Base-by-base conservation (phyloP, 2,329 filamentous ascomycete species). In the Basipetospora chlamydospora region DNA sequence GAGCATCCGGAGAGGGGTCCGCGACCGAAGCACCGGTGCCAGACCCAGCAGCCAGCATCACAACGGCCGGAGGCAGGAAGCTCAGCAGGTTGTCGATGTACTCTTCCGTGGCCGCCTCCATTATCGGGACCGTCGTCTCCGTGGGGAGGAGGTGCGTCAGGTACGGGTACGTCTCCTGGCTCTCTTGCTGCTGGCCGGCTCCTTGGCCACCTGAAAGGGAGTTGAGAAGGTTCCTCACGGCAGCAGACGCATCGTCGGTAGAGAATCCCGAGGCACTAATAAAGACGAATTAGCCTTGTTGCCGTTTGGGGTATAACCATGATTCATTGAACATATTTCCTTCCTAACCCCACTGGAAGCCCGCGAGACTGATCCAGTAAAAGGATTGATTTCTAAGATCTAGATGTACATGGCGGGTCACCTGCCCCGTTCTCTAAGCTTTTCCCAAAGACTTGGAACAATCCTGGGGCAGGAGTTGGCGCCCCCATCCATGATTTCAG, bases 181-280 rank as follows among this genome's bases (percentile, higher is more conserved):
- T 45, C 12, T 45, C 43, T 33, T 52, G 49, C 30, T 53, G 49
- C 41, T 50, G 53, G 37, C 60, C 50, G 33, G 59, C 44, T 33
- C 57, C 55, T 20, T 63, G 55, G 22, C 65, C 64, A 41, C 74
- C 70, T 50, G 77, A 73, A 43, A 96, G 65, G 4, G 88, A 94
- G 42, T 80, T 74, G 48, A 96, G 70, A 55, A 98, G 87, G 58
- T 88, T 87, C 52, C 85, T 81, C 45, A 96, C 84, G 42, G 83
- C 75, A 28, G 75, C 70, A 39, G 79, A 77, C 49, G 86, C 77
- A 59, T 93, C 80, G 41, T 68, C 61, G 44, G 65, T 63, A 41
- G 68, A 65, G 47, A 11, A 37, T 30, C 70, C 66, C 44, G 67
- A 61, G 49, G 66, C 71, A 63, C 77, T 83, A 58, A 45, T 49